Evolutionary conservation across 106 monocot genomes (phyloP), one percentile per base, ranked within the genome.

Genomic region (Platanthera zijinensis): DNA sequence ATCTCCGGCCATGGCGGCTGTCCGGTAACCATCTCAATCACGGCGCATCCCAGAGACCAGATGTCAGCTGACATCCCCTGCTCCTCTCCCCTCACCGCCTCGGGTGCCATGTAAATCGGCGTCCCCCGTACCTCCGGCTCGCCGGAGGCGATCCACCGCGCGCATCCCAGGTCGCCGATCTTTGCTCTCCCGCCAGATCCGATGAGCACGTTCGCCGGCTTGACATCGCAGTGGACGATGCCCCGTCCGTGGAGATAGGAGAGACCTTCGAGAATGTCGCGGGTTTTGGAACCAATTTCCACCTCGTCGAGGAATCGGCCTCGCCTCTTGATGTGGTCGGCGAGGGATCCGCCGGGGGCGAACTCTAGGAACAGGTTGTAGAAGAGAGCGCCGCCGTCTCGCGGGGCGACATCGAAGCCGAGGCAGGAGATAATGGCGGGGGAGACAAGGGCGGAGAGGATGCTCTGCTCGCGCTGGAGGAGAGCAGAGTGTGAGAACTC

Each of bases 321-420:
- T 8, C 56, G 13, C 63, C 61, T 59, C 17, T 53, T 19, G 74
- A 83, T 78, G 71, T 79, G 81, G 19, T 88, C 90, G 62, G 86
- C 72, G 10, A 93, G 84, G 17, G 88, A 83, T 64, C 93, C 93
- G 13, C 86, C 83, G 28, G 79, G 70, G 6, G 83, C 90, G 78
- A 82, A 89, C 85, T 94, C 94, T 75, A 94, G 52, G 81, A 93
- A 88, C 13, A 93, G 84, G 66, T 93, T 85, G 78, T 85, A 81
- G 57, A 19, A 57, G 1, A 46, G 13, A 10, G 64, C 54, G 39
- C 74, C 56, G 13, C 71, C 76, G 5, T 30, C 2, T 21, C 19
- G 13, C 46, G 11, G 50, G 14, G 81, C 11, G 76, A 73, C 74
- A 14, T 83, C 86, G 61, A 77, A 83, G 10, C 90, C 93, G 52